These are phyloP conservation scores for Entelexis sorbosivorans DNA, from an alignment of 1,139 yeast species.

Conservation along the genomic window DNA sequence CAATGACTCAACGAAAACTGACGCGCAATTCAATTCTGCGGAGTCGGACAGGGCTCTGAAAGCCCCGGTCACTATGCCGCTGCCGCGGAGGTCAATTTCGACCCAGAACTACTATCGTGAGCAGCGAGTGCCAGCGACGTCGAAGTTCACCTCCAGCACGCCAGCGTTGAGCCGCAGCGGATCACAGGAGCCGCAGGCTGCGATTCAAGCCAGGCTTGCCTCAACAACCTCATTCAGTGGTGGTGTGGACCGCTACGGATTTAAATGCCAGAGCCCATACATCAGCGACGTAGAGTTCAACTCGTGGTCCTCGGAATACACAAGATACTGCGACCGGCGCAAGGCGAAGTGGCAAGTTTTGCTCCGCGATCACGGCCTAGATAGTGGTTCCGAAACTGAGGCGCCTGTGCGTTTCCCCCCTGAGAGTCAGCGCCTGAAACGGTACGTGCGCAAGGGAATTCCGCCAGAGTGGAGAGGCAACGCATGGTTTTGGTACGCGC, in stretches of 20 bases:
- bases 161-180: neutral
- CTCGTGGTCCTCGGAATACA: constrained; percentile 60
- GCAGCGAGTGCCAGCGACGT: neutral
- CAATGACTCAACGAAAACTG: neutral
- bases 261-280: constrained; percentile 51
- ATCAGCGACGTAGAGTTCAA: constrained; percentile 51
- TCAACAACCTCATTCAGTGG: constrained; percentile 18
- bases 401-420: constrained; percentile 58
- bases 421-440: constrained; percentile 64
- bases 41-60: neutral
- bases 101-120: constrained; percentile 2
- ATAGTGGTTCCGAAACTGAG: constrained; percentile 20
- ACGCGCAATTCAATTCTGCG: neutral
- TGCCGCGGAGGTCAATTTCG: neutral
- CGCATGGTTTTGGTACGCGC: constrained; percentile 96
- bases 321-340: constrained; percentile 50
- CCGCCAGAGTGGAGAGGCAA: constrained; percentile 96
- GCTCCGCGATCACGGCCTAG: constrained; percentile 58
- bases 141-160: neutral
- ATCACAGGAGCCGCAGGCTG: neutral
- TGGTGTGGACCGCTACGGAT: constrained; percentile 64
- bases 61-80: neutral
- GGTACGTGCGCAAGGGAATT: constrained; percentile 79
- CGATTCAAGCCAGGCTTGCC: constrained; percentile 1
- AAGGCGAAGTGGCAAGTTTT: constrained; percentile 64